Evolutionary conservation across 2,329 filamentous ascomycete genomes (phyloP), one percentile per base, ranked within the genome.

Genomic region (Cercospora citrullina): DNA sequence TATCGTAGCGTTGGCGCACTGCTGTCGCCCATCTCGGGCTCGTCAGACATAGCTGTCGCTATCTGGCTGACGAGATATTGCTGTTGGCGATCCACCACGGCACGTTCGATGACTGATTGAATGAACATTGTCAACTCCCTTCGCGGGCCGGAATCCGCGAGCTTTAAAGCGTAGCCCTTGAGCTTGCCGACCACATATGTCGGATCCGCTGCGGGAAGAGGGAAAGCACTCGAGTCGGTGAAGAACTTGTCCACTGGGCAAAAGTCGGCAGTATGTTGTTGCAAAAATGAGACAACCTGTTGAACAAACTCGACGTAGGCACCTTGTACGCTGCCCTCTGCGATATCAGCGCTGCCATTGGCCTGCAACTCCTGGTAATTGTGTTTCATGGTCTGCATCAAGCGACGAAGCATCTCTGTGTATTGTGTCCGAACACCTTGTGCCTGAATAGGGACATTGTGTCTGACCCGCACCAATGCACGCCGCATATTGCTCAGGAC

Each of bases 301-400:
- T 90, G 88, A 5, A 89, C 87, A 73, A 90, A 89, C 9, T 84
- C 81, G 6, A 89, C 85, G 72, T 90, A 90, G 2, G 82, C 80
- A 10, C 87, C 85, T 60, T 83, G 83, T 5, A 74, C 72, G n/a
- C 63, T 68, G 14, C 65, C 60, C 51, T 74, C 67, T 18, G 73
- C 72, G 2, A 72, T 64, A 36, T 68, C 72, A 45, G 45, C 28
- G 4, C 69, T 66, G 10, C 30, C 12, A 21, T 65, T 59, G 3
- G 73, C 72, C 61, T 81, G 79, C 12, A 88, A 78, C 68, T 87
- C 85, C 66, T 84, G 81, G 68, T 89, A 89, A 67, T 88, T 88
- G 42, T 78, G 78, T 74, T 86, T 88, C 87, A 90, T 89, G 1
- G 84, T 80, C 7, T 78, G 78, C 88, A 89, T 89, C 67, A 89